These are phyloP conservation scores for Paramecium octaurelia DNA, from an alignment of 73 alveolate species.

Conservation along the genomic window DNA sequence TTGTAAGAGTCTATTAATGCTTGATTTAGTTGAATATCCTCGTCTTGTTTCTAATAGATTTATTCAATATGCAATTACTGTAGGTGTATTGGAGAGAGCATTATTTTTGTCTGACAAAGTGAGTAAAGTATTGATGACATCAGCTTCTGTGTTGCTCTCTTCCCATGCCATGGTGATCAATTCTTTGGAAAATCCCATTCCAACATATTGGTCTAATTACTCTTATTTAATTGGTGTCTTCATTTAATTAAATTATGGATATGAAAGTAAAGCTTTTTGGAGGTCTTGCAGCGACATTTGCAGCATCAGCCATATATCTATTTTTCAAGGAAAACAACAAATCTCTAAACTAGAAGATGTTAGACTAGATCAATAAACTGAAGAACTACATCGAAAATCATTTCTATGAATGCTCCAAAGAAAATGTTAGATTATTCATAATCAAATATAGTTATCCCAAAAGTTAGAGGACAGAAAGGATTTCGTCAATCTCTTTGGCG, in stretches of 20 bases:
- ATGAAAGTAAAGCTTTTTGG: background rate
- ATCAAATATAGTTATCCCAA: background rate
- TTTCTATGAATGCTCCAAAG: background rate
- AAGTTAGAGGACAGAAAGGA: background rate
- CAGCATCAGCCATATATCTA: background rate
- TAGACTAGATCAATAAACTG: background rate
- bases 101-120: background rate
- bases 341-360: background rate
- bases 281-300: conserved; percentile 33
- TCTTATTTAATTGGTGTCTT: background rate
- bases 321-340: background rate
- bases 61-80: background rate
- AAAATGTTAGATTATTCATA: background rate
- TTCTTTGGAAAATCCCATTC: background rate
- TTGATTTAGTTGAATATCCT: background rate
- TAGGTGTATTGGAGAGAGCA: background rate
- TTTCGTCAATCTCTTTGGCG: background rate
- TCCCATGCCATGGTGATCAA: conserved; percentile 36
- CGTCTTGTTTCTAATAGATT: background rate
- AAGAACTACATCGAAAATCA: background rate
- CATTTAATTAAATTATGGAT: conserved; percentile 26
- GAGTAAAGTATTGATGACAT: background rate
- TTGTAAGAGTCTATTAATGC: background rate
- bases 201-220: background rate
- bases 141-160: background rate